Conservation (phyloP, 75 land plant genomes). For the Sequoiadendron giganteum region DNA sequence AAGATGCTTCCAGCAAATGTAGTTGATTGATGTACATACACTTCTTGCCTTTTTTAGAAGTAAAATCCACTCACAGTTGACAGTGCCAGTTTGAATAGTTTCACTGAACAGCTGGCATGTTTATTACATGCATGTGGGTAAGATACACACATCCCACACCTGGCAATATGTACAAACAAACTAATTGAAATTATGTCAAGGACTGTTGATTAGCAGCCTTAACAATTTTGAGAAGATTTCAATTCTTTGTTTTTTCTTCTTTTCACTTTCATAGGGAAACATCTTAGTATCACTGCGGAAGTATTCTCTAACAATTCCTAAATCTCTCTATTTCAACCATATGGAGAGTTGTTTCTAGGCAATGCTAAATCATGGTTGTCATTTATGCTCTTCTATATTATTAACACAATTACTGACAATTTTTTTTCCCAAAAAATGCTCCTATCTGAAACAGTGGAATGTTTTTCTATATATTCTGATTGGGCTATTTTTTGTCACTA, state of each 20-base stretch:
- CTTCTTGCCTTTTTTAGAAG: background rate
- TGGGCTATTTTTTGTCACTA: no score
- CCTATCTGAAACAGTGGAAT: background rate
- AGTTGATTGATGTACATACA: slow-evolving; percentile 6
- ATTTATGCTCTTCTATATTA: background rate
- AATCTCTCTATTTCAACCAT: background rate
- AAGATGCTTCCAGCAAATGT: slow-evolving; percentile 67
- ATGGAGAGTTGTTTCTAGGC: background rate
- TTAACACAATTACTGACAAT: background rate
- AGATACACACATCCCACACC: background rate
- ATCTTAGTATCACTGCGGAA: background rate
- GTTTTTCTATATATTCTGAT: background rate
- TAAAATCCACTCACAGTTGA: background rate
- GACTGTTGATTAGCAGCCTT: background rate
- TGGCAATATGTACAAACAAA: background rate
- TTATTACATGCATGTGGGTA: background rate
- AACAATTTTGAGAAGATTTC: slow-evolving; percentile 4
- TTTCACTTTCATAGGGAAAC: background rate
- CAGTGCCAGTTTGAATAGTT: background rate
- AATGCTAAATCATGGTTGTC: background rate
- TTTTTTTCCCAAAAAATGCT: background rate
- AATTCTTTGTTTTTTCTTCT: background rate
- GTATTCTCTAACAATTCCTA: background rate
- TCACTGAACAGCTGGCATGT: background rate
- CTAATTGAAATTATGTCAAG: background rate